Conservation (phyloP, 495 filamentous ascomycete genomes). For the Hypoxylon cercidicola region DNA sequence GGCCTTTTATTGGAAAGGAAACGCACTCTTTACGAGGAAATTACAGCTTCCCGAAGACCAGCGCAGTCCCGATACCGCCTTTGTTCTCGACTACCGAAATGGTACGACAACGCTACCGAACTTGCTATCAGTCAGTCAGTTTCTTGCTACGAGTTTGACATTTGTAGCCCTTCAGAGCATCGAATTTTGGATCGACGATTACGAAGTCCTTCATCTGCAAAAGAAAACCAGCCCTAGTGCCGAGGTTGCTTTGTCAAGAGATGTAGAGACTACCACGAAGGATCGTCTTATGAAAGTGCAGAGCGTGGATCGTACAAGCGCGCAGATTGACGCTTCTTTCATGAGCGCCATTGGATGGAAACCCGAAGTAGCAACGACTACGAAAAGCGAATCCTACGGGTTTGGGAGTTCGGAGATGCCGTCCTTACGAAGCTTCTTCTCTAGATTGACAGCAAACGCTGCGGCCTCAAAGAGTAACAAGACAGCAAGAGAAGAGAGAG, state of each 20-base stretch:
- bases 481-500: conserved; percentile 63
- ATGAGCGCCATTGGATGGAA: conserved; percentile 91
- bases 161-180: conserved; percentile 90
- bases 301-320: conserved; percentile 77
- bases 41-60: conserved; percentile 73
- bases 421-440: conserved; percentile 84
- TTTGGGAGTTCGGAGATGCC: conserved; percentile 52
- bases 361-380: conserved; percentile 54
- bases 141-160: conserved; percentile 92
- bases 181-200: conserved; percentile 91
- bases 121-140: conserved; percentile 85
- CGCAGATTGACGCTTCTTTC: conserved; percentile 91
- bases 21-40: conserved; percentile 89
- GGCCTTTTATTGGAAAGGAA: conserved; percentile 99
- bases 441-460: conserved; percentile 64
- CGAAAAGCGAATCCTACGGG: conserved; percentile 53
- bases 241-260: conserved; percentile 76
- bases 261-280: conserved; percentile 81
- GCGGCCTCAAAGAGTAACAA: conserved; percentile 54
- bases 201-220: conserved; percentile 75
- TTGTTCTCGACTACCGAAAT: conserved; percentile 92
- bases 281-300: conserved; percentile 86
- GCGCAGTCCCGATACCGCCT: conserved; percentile 77
- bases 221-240: conserved; percentile 86
- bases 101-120: conserved; percentile 84